phyloP scores from a whole-genome alignment of 495 filamentous ascomycete species.

The Amniculicola lignicola region DNA sequence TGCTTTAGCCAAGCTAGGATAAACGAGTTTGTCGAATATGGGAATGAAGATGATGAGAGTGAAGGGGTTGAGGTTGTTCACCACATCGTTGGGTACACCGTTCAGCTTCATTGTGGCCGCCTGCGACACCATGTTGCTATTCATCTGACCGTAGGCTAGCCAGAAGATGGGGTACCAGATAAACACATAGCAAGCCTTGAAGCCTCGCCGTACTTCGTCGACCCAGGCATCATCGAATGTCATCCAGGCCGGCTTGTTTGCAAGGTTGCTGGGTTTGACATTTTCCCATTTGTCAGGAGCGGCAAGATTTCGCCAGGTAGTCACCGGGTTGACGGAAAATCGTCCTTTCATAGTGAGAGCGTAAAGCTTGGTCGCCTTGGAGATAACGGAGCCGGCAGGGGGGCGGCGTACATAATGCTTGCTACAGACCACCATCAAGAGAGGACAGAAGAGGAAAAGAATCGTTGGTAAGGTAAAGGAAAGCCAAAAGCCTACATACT shows the following conservation, averaged over 20 bases:
- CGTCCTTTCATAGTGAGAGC: conserved; percentile 22
- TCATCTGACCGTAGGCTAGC: conserved; percentile 57
- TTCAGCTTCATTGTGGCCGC: conserved; percentile 67
- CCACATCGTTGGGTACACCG: conserved; percentile 74
- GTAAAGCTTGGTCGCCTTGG: conserved; percentile 17
- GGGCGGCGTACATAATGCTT: conserved; percentile 21
- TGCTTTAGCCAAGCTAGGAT: conserved; percentile 60
- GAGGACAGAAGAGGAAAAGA: conserved; percentile 12
- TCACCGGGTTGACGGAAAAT: conserved; percentile 17
- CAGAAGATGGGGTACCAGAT: conserved; percentile 61
- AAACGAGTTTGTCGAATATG: conserved; percentile 37
- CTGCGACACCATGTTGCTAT: conserved; percentile 73
- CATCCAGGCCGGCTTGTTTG: conserved; percentile 20
- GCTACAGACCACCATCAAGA: conserved; percentile 15
- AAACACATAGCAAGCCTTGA: conserved; percentile 31
- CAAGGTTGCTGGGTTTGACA: conserved; percentile 25
- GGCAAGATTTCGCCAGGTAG: conserved; percentile 22
- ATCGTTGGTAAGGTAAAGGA: conserved; percentile 28
- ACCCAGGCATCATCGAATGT: conserved; percentile 39
- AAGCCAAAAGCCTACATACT: conserved; percentile 77
- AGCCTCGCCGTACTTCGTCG: conserved; percentile 34
- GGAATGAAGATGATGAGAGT: conserved; percentile 51
- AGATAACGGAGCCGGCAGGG: conserved; percentile 24
- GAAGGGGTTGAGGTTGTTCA: conserved; percentile 75
- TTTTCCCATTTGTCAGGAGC: conserved; percentile 30